These are phyloP conservation scores for Tremella yokohamensis DNA, from an alignment of 768 basidiomycete genomes.

Conservation along the genomic window DNA sequence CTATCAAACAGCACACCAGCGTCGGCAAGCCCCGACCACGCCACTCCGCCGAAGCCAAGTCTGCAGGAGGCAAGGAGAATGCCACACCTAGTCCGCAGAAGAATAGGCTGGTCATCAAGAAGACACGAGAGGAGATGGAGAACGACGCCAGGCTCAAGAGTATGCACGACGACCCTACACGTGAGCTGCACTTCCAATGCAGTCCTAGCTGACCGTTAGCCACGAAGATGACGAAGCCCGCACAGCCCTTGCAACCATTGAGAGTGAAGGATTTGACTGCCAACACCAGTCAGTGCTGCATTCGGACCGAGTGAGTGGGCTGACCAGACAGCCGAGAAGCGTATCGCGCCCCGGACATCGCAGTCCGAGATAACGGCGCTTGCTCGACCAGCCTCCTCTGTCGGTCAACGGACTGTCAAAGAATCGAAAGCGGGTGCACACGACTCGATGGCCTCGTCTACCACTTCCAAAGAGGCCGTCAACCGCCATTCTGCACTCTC, in stretches of 20 bases:
- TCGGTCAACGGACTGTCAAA: not conserved
- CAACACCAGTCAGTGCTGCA: conserved; percentile 15
- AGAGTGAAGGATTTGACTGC: conserved; percentile 25
- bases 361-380: conserved; percentile 18
- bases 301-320: not conserved
- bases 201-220: conserved; percentile 21
- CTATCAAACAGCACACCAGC: conserved; percentile 42
- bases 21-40: conserved; percentile 6
- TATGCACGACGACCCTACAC: conserved; percentile 34
- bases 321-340: conserved; percentile 23
- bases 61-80: conserved; percentile 9
- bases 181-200: conserved; percentile 18
- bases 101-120: conserved; percentile 28
- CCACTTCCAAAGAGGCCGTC: conserved; percentile 12
- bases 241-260: conserved; percentile 25
- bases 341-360: conserved; percentile 29
- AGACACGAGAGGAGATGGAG: conserved; percentile 13
- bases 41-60: not conserved
- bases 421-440: not conserved
- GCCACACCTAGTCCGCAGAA: conserved; percentile 16
- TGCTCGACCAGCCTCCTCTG: conserved; percentile 11
- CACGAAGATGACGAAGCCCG: conserved; percentile 39
- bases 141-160: not conserved
- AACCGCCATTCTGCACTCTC: conserved; percentile 23
- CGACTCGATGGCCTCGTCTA: conserved; percentile 4